These are phyloP conservation scores for Hirsutella minnesotensis DNA, from an alignment of 2,329 filamentous ascomycete genomes.

Conservation along the genomic window DNA sequence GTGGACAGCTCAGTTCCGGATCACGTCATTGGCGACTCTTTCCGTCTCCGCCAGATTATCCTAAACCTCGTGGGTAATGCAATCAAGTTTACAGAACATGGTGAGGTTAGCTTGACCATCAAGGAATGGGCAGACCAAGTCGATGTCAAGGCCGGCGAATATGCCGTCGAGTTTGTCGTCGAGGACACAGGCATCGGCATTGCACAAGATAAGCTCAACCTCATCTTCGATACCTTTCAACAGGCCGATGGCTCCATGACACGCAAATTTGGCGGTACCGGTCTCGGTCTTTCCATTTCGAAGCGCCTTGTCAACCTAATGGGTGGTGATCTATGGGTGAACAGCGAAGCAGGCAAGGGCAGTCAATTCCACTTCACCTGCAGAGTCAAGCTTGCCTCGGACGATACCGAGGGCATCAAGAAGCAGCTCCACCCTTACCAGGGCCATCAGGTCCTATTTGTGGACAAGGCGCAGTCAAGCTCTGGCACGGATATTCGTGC, in stretches of 20 bases:
- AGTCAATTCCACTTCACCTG: slow-evolving; percentile 97
- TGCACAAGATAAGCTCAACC: slow-evolving; percentile 82
- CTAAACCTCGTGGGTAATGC: slow-evolving; percentile 95
- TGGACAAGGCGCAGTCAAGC: slow-evolving; percentile 78
- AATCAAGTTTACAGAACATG: slow-evolving; percentile 97
- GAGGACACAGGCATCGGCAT: slow-evolving; percentile 96
- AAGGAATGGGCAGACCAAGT: slow-evolving; percentile 52
- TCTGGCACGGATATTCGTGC: slow-evolving; percentile 63
- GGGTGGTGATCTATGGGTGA: slow-evolving; percentile 94
- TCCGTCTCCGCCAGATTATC: slow-evolving; percentile 92
- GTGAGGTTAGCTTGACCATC: slow-evolving; percentile 92
- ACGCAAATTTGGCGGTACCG: slow-evolving; percentile 88
- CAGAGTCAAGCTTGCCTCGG: slow-evolving; percentile 71
- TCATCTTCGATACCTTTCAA: slow-evolving; percentile 98
- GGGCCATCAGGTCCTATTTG: slow-evolving; percentile 84
- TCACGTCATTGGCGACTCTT: slow-evolving; percentile 91
- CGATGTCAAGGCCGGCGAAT: slow-evolving; percentile 59
- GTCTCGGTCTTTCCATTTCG: slow-evolving; percentile 86
- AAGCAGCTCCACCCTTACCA: slow-evolving; percentile 84
- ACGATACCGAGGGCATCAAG: slow-evolving; percentile 65
- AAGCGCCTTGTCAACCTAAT: slow-evolving; percentile 91
- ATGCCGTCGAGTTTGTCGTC: slow-evolving; percentile 90
- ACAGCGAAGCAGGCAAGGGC: slow-evolving; percentile 80
- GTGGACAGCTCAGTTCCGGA: slow-evolving; percentile 90
- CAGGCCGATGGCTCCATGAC: slow-evolving; percentile 97